These are phyloP conservation scores for Eleusine coracana DNA, from an alignment of 176 grass and related monocot species.

Conservation along the genomic window DNA sequence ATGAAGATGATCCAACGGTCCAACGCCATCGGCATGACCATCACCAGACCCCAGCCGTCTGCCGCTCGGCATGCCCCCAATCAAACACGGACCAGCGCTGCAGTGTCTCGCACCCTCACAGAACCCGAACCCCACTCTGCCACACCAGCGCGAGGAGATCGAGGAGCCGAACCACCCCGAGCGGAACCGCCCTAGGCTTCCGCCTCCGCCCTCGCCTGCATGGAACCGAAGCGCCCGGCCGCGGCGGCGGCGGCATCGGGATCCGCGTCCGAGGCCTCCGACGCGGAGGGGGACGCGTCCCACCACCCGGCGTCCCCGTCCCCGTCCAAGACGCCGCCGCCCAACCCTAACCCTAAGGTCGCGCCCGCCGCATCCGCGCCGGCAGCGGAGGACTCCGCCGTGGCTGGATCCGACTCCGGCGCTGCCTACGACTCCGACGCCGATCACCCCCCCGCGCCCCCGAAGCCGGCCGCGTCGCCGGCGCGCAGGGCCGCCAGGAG, in stretches of 20 bases:
- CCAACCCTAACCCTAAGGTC: slow-evolving; percentile 45
- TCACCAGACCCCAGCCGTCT: not conserved
- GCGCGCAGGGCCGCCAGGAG: slow-evolving; percentile 3
- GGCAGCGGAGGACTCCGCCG: slow-evolving; percentile 26
- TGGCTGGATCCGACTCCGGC: slow-evolving; percentile 50
- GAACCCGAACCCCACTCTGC: not conserved
- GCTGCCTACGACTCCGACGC: slow-evolving; percentile 46
- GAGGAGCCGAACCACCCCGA: slow-evolving; percentile 15
- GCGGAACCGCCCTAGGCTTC: not conserved
- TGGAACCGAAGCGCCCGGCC: slow-evolving; percentile 64
- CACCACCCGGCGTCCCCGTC: slow-evolving; percentile 28
- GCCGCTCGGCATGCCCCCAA: slow-evolving; percentile 19
- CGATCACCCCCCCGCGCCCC: slow-evolving; percentile 28
- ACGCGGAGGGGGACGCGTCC: slow-evolving; percentile 37
- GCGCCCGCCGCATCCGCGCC: not conserved
- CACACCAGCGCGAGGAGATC: slow-evolving; percentile 6
- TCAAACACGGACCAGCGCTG: slow-evolving; percentile 3
- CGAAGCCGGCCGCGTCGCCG: slow-evolving; percentile 6
- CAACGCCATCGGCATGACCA: not conserved
- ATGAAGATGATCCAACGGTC: not conserved
- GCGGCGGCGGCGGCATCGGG: slow-evolving; percentile 29
- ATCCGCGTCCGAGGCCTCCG: slow-evolving; percentile 45
- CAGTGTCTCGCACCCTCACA: not conserved
- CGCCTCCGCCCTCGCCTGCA: not conserved
- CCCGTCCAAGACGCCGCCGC: slow-evolving; percentile 48